These are phyloP conservation scores for Citrus medica DNA, from an alignment of 345 rosid species.

Conservation along the genomic window DNA sequence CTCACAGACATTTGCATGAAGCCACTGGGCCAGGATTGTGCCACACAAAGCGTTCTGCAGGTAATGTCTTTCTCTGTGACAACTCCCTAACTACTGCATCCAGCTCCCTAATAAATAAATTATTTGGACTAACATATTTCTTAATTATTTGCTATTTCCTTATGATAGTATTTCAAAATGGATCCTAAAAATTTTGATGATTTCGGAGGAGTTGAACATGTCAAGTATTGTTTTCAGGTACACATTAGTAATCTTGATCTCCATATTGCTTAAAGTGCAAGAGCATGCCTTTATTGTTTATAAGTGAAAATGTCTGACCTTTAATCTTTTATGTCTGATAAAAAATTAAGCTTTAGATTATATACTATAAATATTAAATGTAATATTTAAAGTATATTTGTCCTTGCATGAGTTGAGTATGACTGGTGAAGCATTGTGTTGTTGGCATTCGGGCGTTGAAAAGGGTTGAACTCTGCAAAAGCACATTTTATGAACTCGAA, in stretches of 20 bases:
- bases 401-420: constrained; percentile 1
- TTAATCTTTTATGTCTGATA: background rate
- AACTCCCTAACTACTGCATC: background rate
- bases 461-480: background rate
- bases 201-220: constrained; percentile 76
- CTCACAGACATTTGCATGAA: constrained; percentile 87
- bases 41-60: constrained; percentile 94
- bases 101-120: background rate
- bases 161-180: constrained; percentile 95
- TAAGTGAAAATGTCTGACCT: background rate
- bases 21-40: constrained; percentile 91
- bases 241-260: background rate
- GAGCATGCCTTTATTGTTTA: constrained; percentile 6
- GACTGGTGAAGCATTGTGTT: background rate
- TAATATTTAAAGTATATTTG: background rate
- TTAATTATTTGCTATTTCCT: constrained; percentile 16
- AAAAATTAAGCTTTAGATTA: background rate
- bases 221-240: constrained; percentile 94
- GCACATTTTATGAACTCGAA: background rate
- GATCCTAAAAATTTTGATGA: constrained; percentile 74
- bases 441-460: background rate
- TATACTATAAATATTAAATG: background rate
- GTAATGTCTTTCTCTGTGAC: constrained; percentile 27
- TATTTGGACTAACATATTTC: constrained; percentile 8
- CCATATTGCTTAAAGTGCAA: background rate